phyloP scores from a whole-genome alignment of 352 stramenopile genomes.

The Phytophthora pini region DNA sequence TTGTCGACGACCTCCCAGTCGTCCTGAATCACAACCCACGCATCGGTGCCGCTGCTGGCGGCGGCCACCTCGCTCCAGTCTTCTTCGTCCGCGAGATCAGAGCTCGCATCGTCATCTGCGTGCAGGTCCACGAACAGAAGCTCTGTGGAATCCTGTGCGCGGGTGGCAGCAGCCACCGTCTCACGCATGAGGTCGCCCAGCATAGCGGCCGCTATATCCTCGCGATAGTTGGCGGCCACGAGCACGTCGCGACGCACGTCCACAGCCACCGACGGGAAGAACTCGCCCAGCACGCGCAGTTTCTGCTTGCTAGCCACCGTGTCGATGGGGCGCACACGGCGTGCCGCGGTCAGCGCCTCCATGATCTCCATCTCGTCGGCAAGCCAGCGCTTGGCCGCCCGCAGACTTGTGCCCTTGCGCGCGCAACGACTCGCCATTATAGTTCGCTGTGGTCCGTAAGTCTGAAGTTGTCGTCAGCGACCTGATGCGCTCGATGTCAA shows the following conservation, averaged over 20 bases:
- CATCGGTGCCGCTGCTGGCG: conserved; percentile 33
- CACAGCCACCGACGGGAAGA: conserved; percentile 57
- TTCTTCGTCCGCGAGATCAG: conserved; percentile 47
- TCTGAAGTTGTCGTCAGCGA: background rate
- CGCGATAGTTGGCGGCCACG: conserved; percentile 65
- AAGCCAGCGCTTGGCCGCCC: conserved; percentile 43
- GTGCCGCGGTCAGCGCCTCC: conserved; percentile 28
- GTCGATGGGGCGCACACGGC: conserved; percentile 36
- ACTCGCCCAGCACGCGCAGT: conserved; percentile 53
- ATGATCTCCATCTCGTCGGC: conserved; percentile 39
- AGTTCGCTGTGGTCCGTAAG: background rate
- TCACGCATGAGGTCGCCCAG: conserved; percentile 58
- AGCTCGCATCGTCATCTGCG: conserved; percentile 30
- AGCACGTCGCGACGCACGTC: conserved; percentile 71
- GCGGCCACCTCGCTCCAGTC: conserved; percentile 64
- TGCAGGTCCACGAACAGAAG: conserved; percentile 52
- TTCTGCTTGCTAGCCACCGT: conserved; percentile 54
- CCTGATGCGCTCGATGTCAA: conserved; percentile 13
- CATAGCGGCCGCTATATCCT: conserved; percentile 70
- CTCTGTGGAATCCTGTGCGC: conserved; percentile 20
- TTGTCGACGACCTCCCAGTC: conserved; percentile 80
- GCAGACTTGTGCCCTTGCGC: conserved; percentile 38
- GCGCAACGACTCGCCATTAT: conserved; percentile 36
- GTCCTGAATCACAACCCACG: conserved; percentile 70
- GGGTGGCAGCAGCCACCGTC: background rate